Base-by-base conservation (phyloP, 495 filamentous ascomycete genomes). In the Penicillium soppii region DNA sequence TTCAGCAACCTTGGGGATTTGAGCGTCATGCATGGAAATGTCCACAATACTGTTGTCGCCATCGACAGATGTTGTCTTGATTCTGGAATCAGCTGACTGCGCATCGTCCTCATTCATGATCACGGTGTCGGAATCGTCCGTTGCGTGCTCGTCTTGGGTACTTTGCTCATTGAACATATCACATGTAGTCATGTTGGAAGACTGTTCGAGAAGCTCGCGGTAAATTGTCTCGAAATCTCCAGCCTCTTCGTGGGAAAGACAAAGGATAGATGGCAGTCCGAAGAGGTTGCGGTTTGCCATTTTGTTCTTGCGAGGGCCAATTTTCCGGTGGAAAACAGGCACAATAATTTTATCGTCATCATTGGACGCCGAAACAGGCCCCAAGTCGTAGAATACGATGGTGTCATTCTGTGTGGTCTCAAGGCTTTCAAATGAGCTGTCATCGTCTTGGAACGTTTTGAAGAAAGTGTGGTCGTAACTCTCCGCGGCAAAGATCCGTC, bases 1-100 rank as follows among this genome's bases (percentile, higher is more conserved):
- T 20, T 68, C 54, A 4, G 49, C 57, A 26, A 55, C 62, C 57
- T 69, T 69, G 23, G 38, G 36, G 7, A 58, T 57, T 54, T 69
- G 73, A 7, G 70, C 73, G 54, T 92, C 87, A 9, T 79, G 80
- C 89, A 95, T 92, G 1, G 88, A 89, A 19, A 98, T 84, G 62
- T 97, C 88, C 3, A 97, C 90, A 54, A 96, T 83, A 42, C 88
- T 90, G 54, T 96, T 91, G 65, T 96, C 92, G 5, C 89, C 90
- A 54, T 91, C 86, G 9, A 96, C 83, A 7, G 91, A 96, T 0
- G 74, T 74, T 17, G 87, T 85, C 54, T 87, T 78, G 40, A 95
- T 75, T 56, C 84, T 85, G 6, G 82, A 79, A 53, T 87, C 88
- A 13, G 77, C 82, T 2, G 84, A 88, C 50, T 88, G 81, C 1